phyloP scores from a whole-genome alignment of 345 rosid species.

The Angophora floribunda region DNA sequence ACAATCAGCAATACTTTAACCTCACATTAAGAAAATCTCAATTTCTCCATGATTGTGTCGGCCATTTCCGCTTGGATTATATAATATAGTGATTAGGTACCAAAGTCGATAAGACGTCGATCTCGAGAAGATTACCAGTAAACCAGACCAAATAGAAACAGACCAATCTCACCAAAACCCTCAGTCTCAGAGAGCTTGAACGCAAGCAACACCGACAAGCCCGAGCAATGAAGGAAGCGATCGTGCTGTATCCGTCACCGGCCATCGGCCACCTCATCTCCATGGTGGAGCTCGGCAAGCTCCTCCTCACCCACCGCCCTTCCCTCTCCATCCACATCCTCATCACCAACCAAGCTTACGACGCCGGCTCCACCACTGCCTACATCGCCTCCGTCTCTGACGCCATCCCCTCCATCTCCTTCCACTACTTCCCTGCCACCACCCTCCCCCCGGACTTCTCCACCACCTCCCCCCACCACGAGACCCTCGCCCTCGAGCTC shows the following conservation, averaged over 20 bases:
- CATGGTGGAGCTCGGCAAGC: constrained; percentile 63
- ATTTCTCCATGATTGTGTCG: background rate
- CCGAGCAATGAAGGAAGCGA: constrained; percentile 14
- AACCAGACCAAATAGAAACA: background rate
- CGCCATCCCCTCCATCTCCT: constrained; percentile 27
- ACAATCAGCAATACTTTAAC: background rate
- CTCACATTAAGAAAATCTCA: background rate
- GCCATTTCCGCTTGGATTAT: background rate
- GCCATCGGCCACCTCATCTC: constrained; percentile 58
- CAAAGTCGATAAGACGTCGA: too few species aligned
- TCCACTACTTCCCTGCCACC: constrained; percentile 30
- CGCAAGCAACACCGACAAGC: background rate
- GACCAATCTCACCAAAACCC: background rate
- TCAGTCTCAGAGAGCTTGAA: background rate
- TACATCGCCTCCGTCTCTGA: constrained; percentile 24
- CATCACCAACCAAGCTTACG: constrained; percentile 27
- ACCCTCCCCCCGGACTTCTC: constrained; percentile 11
- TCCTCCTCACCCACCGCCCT: constrained; percentile 27
- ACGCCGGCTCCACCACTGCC: constrained; percentile 21
- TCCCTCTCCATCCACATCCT: constrained; percentile 47
- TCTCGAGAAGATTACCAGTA: background rate
- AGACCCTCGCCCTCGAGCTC: constrained; percentile 18
- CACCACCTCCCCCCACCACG: constrained; percentile 12
- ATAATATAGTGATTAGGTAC: too few species aligned
- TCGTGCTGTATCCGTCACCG: constrained; percentile 55